Conservation (phyloP, 164 flowering plant genomes). For the Cinnamomum micranthum region DNA sequence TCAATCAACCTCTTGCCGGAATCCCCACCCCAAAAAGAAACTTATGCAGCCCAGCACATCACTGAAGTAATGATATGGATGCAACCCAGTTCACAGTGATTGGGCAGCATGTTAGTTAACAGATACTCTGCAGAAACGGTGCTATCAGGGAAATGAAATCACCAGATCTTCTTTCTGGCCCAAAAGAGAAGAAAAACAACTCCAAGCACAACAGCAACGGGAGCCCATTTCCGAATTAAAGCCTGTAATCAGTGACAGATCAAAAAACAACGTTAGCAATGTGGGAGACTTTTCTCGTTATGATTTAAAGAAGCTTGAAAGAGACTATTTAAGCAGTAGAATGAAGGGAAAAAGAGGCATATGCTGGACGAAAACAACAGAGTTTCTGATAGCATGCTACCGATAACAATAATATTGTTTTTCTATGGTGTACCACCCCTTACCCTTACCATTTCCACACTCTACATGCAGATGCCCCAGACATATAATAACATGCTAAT, state of each 20-base stretch:
- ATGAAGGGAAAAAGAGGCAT: background rate
- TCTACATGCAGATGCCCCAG: no score
- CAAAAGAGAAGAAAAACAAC: slow-evolving; percentile 70
- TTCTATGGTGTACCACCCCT: no score
- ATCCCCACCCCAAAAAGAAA: no score
- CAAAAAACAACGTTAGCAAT: background rate
- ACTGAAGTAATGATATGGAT: background rate
- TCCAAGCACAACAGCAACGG: slow-evolving; percentile 77
- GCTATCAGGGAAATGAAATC: slow-evolving; percentile 14
- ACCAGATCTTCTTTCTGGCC: slow-evolving; percentile 60
- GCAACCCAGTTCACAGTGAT: background rate
- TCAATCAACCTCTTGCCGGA: background rate
- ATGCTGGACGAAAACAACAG: background rate
- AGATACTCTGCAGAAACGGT: background rate
- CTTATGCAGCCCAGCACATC: background rate
- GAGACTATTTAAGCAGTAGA: background rate
- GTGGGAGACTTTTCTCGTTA: background rate
- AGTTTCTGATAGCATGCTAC: background rate
- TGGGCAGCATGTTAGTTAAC: background rate
- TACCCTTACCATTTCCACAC: no score
- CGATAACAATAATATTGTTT: background rate
- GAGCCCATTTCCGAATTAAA: slow-evolving; percentile 79
- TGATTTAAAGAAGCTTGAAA: no score
- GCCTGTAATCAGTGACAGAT: slow-evolving; percentile 33
- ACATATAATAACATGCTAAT: no score